Base-by-base conservation (phyloP, 306 rosid genomes). In the barrel medic (Medicago truncatula) region DNA sequence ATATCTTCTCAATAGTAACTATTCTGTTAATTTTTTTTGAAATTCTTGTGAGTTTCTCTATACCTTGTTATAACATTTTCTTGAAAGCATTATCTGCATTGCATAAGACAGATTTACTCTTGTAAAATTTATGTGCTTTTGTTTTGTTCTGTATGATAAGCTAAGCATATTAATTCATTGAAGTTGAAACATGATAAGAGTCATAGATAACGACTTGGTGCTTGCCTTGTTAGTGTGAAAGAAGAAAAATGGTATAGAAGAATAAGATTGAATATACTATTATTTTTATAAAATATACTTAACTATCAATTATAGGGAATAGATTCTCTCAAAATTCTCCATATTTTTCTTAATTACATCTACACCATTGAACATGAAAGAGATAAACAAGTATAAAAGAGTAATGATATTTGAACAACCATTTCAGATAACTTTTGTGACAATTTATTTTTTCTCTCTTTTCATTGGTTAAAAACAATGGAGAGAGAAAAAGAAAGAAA, bases 141-240 rank as follows among this genome's bases (percentile, higher is more conserved):
- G 66, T n/a, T 62, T 59, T 81, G 44, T 52, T 71, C 47, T 70
- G 18, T 15, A 18, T 46, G n/a, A 1, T 44, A 12, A 44, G 13
- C 15, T 43, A 43, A 43, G 49, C 13, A 43, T 43, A 11, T 10
- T 43, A 43, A 9, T 43, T 10, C 14, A 43, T 43, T 43, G 49
- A 10, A 5, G 5, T 43, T 43, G 15, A 43, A 43, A 10, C 12
- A 43, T 3, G 49, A 10, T 3, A 43, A 43, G 49, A 10, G 31
- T 28, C 31, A 28, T 28, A 28, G 49, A 43, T 43, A 13, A 43
- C 15, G 0, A 43, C 49, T 43, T 43, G 49, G 14, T 43, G 0
- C 8, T 49, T 46, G n/a, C 7, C 16, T 4, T 46, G 4, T 12
- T 46, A 13, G 16, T 46, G 13, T 13, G 53, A 38, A 13, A 68